Evolutionary conservation across 768 basidiomycete species (phyloP).

Genomic region (Hericium erinaceus): DNA sequence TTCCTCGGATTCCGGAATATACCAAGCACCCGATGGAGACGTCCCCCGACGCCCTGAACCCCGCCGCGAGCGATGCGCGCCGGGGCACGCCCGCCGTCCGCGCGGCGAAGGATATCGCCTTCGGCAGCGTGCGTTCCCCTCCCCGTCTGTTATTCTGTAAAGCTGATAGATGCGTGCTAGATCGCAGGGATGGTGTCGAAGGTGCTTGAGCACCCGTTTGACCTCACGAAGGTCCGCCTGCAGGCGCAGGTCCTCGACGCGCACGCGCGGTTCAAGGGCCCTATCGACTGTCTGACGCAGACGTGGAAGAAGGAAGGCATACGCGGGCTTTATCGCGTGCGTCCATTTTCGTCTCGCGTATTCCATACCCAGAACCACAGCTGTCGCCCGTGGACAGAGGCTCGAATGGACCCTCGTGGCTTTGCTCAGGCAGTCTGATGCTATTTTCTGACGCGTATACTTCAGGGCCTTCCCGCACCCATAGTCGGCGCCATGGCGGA

Average conservation of each 20-base stretch:
- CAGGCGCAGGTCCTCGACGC: conserved; percentile 82
- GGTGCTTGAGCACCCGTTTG: conserved; percentile 91
- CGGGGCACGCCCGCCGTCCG: conserved; percentile 13
- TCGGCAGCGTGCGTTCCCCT: conserved; percentile 18
- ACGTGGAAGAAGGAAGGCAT: conserved; percentile 80
- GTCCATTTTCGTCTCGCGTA: conserved; percentile 17
- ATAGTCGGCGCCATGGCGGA: conserved; percentile 88
- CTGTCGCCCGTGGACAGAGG: too few species aligned
- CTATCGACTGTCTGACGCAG: conserved; percentile 75
- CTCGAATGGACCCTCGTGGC: too few species aligned
- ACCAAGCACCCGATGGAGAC: conserved; percentile 13
- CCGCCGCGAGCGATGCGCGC: conserved; percentile 2
- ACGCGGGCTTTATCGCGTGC: conserved; percentile 77
- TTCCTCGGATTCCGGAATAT: too few species aligned
- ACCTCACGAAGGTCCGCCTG: conserved; percentile 89
- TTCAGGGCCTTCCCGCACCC: conserved; percentile 78
- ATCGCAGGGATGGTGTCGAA: conserved; percentile 83
- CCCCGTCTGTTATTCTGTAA: background rate
- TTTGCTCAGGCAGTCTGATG: background rate
- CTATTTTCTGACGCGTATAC: background rate
- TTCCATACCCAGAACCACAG: background rate
- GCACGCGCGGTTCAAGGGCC: conserved; percentile 68
- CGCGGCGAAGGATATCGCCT: conserved; percentile 19
- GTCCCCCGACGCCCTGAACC: conserved; percentile 12
- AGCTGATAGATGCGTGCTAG: conserved; percentile 26